Evolutionary conservation across 2,329 filamentous ascomycete genomes (phyloP).

Genomic region (Bipolaris bicolor): DNA sequence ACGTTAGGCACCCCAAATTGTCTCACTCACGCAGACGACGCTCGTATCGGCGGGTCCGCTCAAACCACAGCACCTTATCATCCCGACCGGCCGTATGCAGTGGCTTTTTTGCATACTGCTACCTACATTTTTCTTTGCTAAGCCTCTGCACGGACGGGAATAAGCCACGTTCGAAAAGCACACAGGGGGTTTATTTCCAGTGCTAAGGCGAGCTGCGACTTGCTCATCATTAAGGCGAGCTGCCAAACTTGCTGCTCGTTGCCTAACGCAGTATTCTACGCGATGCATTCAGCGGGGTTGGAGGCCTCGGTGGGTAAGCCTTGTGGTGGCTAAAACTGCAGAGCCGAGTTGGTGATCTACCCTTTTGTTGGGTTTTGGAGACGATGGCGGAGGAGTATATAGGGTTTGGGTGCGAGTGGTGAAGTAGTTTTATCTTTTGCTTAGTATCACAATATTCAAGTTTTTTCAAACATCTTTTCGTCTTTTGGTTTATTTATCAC

Average conservation of each 20-base stretch:
- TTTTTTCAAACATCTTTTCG: background rate
- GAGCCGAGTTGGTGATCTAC: background rate
- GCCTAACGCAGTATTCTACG: constrained; percentile 2
- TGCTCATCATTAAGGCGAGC: constrained; percentile 1
- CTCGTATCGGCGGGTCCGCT: background rate
- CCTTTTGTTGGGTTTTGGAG: background rate
- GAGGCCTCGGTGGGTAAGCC: background rate
- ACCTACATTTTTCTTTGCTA: background rate
- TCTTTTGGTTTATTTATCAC: background rate
- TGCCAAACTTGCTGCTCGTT: background rate
- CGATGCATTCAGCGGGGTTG: background rate
- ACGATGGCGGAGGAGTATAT: background rate
- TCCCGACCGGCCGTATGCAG: background rate
- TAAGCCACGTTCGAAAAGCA: background rate
- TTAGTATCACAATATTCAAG: background rate
- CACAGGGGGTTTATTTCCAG: background rate
- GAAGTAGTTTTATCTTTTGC: background rate
- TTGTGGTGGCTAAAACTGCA: background rate
- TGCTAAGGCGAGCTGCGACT: constrained; percentile 3
- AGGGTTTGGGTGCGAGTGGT: background rate
- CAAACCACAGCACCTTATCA: background rate
- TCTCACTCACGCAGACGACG: background rate
- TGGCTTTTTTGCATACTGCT: background rate
- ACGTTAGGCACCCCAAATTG: background rate
- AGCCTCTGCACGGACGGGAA: background rate